A percentile compares a stretch with the other conserved stretches of the same genome.
phyloP scores from a whole-genome alignment of 768 basidiomycete species.

The Guyanaporus albipodus region DNA sequence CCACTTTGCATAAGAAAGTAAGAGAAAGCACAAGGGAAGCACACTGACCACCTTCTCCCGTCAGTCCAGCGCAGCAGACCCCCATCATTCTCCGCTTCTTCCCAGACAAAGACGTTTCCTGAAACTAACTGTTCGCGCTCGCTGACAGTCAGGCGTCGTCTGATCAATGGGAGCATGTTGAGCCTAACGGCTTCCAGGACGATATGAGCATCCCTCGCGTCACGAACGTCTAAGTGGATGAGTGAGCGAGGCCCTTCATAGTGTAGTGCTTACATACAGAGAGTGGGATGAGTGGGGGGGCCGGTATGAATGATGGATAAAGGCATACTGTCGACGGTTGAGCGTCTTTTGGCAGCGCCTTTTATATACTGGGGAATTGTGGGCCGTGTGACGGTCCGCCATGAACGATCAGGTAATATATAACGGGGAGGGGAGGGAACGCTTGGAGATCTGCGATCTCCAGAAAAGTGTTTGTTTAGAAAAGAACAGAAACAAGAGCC shows the following conservation, averaged over 20 bases:
- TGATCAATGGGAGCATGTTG: slow-evolving; percentile 66
- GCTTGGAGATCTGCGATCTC: slow-evolving; percentile 19
- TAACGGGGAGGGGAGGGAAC: slow-evolving; percentile 9
- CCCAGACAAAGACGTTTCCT: slow-evolving; percentile 83
- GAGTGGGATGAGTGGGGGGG: slow-evolving; percentile 29
- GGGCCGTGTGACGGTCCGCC: slow-evolving; percentile 15
- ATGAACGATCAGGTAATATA: slow-evolving; percentile 17
- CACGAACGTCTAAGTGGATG: slow-evolving; percentile 58
- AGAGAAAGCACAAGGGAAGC: background rate
- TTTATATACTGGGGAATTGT: slow-evolving; percentile 21
- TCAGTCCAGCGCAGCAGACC: slow-evolving; percentile 74
- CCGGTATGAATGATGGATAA: slow-evolving; percentile 19
- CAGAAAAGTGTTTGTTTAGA: slow-evolving; percentile 17
- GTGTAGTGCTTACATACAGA: slow-evolving; percentile 22
- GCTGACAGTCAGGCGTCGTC: slow-evolving; percentile 60
- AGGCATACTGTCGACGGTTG: slow-evolving; percentile 11
- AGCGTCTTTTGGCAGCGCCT: slow-evolving; percentile 3
- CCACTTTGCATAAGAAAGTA: slow-evolving; percentile 2
- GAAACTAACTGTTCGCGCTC: slow-evolving; percentile 68
- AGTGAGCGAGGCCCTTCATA: background rate
- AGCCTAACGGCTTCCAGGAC: slow-evolving; percentile 74
- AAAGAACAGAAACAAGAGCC: slow-evolving; percentile 14
- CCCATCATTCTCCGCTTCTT: slow-evolving; percentile 74
- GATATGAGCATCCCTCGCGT: slow-evolving; percentile 75
- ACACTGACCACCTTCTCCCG: slow-evolving; percentile 64